Evolutionary conservation across 73 alveolate species (phyloP).

Genomic region (Uronychia setigera): DNA sequence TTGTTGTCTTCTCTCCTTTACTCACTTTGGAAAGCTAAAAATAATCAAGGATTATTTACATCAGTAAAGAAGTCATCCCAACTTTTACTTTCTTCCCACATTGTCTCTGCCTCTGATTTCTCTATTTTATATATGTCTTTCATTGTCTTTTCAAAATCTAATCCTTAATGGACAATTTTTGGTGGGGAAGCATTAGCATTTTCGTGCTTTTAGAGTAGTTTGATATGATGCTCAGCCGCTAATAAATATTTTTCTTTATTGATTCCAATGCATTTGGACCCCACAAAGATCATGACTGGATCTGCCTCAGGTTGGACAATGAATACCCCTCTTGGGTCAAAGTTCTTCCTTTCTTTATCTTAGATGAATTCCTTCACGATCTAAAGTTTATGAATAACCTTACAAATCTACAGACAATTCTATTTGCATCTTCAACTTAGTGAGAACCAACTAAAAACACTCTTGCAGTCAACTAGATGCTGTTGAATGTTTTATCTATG

Average conservation of each 20-base stretch:
- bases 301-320: constrained; percentile 57
- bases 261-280: constrained; percentile 50
- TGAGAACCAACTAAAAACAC: constrained; percentile 83
- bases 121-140: constrained; percentile 53
- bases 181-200: constrained; percentile 32
- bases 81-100: constrained; percentile 43
- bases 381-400: not conserved
- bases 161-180: constrained; percentile 20
- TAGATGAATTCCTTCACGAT: constrained; percentile 62
- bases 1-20: constrained; percentile 14
- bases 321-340: constrained; percentile 85
- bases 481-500: constrained; percentile 57
- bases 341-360: constrained; percentile 55
- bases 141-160: constrained; percentile 52
- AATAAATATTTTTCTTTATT: constrained; percentile 42
- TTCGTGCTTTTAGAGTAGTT: constrained; percentile 48
- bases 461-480: constrained; percentile 77
- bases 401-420: constrained; percentile 59
- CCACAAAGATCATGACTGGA: constrained; percentile 59
- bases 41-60: constrained; percentile 8
- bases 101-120: constrained; percentile 17
- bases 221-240: constrained; percentile 51
- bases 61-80: constrained; percentile 73
- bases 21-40: not conserved
- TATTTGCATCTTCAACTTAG: constrained; percentile 69